A percentile compares a stretch with the other conserved stretches of the same genome.
Evolutionary conservation across 495 filamentous ascomycete genomes (phyloP).

Genomic region (Lasiosphaeriaceae sp.): DNA sequence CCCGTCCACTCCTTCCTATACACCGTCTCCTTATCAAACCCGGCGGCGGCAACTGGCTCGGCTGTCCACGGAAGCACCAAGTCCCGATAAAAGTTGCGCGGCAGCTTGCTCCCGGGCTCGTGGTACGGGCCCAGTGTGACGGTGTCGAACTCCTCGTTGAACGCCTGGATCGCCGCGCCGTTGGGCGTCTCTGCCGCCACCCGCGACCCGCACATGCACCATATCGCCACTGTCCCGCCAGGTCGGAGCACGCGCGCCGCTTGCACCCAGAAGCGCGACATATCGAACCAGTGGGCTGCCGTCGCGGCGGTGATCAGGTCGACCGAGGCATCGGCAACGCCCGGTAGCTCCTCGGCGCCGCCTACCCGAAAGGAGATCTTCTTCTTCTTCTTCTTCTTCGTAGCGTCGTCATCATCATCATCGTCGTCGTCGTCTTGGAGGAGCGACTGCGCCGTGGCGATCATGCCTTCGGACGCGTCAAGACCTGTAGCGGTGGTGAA

Average conservation of each 20-base stretch:
- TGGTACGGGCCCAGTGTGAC: constrained; percentile 31
- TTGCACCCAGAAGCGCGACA: constrained; percentile 56
- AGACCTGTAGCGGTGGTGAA: constrained; percentile 49
- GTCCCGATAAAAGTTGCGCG: constrained; percentile 34
- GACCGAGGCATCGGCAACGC: constrained; percentile 33
- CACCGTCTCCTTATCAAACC: constrained; percentile 41
- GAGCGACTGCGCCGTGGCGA: constrained; percentile 32
- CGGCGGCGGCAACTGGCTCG: constrained; percentile 18
- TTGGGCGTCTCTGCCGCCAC: constrained; percentile 28
- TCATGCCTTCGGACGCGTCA: constrained; percentile 54
- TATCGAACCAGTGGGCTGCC: constrained; percentile 60
- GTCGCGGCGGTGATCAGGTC: constrained; percentile 51
- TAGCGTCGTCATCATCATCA: too few relatives aligned
- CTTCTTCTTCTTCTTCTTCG: constrained; percentile 7
- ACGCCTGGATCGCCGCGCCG: constrained; percentile 23
- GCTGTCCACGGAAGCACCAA: constrained; percentile 50
- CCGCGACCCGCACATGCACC: constrained; percentile 38
- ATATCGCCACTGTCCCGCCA: constrained; percentile 55
- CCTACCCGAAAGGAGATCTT: constrained; percentile 42
- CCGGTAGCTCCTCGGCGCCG: constrained; percentile 41
- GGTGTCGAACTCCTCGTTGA: constrained; percentile 12
- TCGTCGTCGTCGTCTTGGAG: too few relatives aligned
- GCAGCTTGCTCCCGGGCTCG: constrained; percentile 33
- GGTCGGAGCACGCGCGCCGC: constrained; percentile 54
- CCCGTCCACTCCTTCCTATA: constrained; percentile 36